Evolutionary conservation across 148 eudicot species (phyloP).

Genomic region (Selenicereus undatus): DNA sequence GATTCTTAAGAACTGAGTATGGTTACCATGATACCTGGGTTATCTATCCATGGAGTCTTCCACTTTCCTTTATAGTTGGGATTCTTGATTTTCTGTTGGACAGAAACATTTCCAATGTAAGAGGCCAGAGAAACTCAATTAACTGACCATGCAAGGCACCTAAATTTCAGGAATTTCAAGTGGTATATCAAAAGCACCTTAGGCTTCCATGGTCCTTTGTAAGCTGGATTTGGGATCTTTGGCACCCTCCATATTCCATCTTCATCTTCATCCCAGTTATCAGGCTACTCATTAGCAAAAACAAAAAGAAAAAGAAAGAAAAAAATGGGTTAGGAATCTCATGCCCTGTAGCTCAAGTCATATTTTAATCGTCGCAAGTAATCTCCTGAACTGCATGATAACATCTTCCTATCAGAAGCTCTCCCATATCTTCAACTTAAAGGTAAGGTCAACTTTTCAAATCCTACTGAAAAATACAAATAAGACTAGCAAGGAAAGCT

Average conservation of each 20-base stretch:
- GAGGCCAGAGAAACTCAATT: conserved; percentile 4
- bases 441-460: not conserved
- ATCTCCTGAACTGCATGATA: not conserved
- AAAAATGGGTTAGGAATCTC: not conserved
- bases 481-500: conserved; percentile 1
- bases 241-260: conserved; percentile 90
- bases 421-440: too few species aligned
- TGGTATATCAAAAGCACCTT: conserved; percentile 44
- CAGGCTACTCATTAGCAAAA: conserved; percentile 46
- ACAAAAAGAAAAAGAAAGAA: not conserved
- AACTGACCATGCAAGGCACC: not conserved
- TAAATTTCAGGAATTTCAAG: not conserved
- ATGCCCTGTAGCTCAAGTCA: not conserved
- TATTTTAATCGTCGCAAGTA: too few species aligned
- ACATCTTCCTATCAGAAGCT: not conserved
- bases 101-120: conserved; percentile 6
- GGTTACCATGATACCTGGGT: conserved; percentile 56
- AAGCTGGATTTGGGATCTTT: conserved; percentile 87
- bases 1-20: not conserved
- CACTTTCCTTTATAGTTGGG: conserved; percentile 95
- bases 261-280: conserved; percentile 93
- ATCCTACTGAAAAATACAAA: not conserved
- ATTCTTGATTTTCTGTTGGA: conserved; percentile 76
- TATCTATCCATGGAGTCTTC: conserved; percentile 95
- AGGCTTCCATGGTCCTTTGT: conserved; percentile 94